phyloP scores from a whole-genome alignment of 257 asterid species.

The Osmanthus fragrans region DNA sequence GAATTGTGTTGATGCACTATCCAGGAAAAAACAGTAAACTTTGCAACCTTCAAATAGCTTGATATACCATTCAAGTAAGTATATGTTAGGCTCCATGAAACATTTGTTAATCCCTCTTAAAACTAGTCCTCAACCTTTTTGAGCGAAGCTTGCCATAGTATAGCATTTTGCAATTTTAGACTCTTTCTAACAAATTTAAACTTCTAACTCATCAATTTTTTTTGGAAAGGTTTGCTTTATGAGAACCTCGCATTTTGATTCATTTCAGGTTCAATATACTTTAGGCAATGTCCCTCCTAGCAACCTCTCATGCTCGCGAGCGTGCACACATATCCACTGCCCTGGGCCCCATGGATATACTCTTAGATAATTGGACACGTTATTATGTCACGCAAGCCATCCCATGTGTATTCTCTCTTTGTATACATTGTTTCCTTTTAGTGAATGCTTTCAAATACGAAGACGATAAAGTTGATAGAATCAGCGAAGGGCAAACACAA shows the following conservation, averaged over 20 bases:
- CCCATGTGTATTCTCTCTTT: background rate
- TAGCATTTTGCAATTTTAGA: background rate
- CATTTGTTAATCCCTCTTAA: slow-evolving; percentile 6
- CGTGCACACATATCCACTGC: background rate
- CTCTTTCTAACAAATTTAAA: background rate
- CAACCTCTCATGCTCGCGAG: background rate
- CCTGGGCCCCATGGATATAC: background rate
- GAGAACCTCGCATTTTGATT: background rate
- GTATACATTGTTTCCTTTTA: background rate
- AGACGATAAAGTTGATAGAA: background rate
- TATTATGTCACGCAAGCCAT: background rate
- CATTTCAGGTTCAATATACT: background rate
- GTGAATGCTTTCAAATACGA: background rate
- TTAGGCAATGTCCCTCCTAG: background rate
- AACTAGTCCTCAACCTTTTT: background rate
- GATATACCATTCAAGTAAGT: slow-evolving; percentile 1
- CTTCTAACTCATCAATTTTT: background rate
- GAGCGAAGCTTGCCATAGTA: background rate
- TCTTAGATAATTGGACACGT: background rate
- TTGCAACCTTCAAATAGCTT: background rate
- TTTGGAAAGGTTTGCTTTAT: background rate
- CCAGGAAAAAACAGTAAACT: background rate
- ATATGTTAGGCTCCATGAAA: background rate
- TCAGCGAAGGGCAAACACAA: background rate
- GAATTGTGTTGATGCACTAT: background rate